These are phyloP conservation scores for Meyerozyma athensensis DNA, from an alignment of 1,139 yeast genomes.

Conservation along the genomic window DNA sequence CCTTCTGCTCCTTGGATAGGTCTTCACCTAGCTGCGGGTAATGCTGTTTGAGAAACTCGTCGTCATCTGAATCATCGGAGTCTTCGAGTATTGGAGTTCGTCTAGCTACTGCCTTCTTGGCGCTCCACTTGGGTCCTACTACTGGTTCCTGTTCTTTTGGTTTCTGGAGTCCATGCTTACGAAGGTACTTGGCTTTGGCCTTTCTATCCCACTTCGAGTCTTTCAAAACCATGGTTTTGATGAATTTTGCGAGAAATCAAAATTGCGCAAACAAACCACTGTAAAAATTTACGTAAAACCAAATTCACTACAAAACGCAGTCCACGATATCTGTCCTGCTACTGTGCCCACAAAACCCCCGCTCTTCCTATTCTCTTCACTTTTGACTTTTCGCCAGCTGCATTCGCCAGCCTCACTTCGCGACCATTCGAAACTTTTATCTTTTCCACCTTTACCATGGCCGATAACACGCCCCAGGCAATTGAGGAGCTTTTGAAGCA, in stretches of 20 bases:
- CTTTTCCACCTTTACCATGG: neutral
- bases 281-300: no score
- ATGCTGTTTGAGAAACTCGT: constrained; percentile 37
- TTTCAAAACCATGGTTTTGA: constrained; percentile 41
- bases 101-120: constrained; percentile 19
- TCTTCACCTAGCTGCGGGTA: constrained; percentile 37
- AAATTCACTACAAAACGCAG: no score
- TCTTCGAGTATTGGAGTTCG: constrained; percentile 10
- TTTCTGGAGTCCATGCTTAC: constrained; percentile 35
- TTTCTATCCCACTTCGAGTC: constrained; percentile 44
- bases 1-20: constrained; percentile 31
- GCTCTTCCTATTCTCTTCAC: neutral
- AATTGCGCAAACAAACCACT: neutral
- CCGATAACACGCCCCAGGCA: constrained; percentile 21
- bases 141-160: constrained; percentile 11
- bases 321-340: neutral
- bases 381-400: neutral
- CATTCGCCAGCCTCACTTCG: neutral
- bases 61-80: constrained; percentile 35
- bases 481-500: constrained; percentile 49
- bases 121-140: constrained; percentile 33
- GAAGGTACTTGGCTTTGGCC: constrained; percentile 36
- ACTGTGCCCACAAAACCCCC: neutral
- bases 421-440: neutral
- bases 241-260: neutral